These are phyloP conservation scores for Austroboletus eburneus DNA, from an alignment of 768 basidiomycete species.

Conservation along the genomic window DNA sequence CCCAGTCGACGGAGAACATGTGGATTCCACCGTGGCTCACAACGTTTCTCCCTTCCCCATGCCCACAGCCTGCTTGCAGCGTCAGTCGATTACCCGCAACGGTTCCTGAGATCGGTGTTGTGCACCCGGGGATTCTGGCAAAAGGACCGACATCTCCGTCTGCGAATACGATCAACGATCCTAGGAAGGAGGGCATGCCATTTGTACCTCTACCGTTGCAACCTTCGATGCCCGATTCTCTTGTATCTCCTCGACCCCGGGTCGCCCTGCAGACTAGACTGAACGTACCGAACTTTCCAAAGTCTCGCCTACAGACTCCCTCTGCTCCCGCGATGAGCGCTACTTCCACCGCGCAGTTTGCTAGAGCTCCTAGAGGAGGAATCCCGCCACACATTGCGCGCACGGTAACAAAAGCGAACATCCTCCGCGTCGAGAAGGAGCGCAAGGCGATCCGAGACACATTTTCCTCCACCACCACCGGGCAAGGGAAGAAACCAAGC, in stretches of 20 bases:
- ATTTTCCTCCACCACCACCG: constrained; percentile 1
- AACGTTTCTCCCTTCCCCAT: neutral
- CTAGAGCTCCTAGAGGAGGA: constrained; percentile 26
- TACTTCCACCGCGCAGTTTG: constrained; percentile 1
- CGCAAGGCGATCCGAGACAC: constrained; percentile 17
- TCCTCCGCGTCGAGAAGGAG: constrained; percentile 23
- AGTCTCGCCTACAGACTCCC: neutral
- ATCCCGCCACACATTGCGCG: constrained; percentile 30
- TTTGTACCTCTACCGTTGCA: neutral
- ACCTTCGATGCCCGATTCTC: neutral
- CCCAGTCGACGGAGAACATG: neutral
- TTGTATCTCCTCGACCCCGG: constrained; percentile 2
- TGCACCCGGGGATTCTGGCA: neutral
- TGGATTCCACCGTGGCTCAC: constrained; percentile 8
- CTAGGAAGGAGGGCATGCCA: neutral
- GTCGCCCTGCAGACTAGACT: neutral
- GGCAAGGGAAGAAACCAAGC: constrained; percentile 22
- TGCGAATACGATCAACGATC: neutral
- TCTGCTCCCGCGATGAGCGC: neutral
- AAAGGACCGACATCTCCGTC: neutral
- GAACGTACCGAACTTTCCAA: neutral
- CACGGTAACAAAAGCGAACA: constrained; percentile 27
- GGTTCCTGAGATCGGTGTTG: neutral
- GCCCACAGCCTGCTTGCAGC: neutral
- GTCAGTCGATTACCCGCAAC: neutral